Conservation (phyloP, 495 filamentous ascomycete species). For the Melanomma pulvis-pyrius region DNA sequence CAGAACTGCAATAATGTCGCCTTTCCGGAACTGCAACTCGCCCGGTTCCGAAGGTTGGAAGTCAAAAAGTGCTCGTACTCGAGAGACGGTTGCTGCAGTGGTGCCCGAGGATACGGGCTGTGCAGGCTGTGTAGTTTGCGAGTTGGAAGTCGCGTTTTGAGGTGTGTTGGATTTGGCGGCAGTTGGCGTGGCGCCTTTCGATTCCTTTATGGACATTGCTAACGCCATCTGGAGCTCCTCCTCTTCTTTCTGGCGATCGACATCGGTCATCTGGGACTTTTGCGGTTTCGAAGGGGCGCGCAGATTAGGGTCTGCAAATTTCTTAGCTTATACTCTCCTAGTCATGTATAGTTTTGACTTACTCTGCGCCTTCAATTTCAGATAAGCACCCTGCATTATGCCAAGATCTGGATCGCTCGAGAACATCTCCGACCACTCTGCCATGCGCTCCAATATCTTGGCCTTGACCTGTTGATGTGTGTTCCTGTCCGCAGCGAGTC, state of each 20-base stretch:
- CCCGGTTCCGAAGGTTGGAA: conserved; percentile 92
- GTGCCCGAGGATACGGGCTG: conserved; percentile 67
- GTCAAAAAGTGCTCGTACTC: conserved; percentile 91
- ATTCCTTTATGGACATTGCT: conserved; percentile 87
- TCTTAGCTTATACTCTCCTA: background rate
- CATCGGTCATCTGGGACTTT: conserved; percentile 85
- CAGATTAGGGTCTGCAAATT: conserved; percentile 75
- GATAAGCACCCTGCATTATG: conserved; percentile 96
- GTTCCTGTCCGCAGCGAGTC: conserved; percentile 87
- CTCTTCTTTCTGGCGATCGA: conserved; percentile 93
- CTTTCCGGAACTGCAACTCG: conserved; percentile 94
- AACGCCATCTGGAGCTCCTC: conserved; percentile 97
- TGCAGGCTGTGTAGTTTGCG: conserved; percentile 37
- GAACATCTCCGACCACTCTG: conserved; percentile 96
- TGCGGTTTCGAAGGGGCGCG: conserved; percentile 90
- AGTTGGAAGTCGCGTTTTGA: conserved; percentile 17
- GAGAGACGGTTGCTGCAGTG: conserved; percentile 95
- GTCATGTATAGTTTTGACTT: conserved; percentile 33
- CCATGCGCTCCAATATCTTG: conserved; percentile 95
- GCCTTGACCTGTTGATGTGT: conserved; percentile 96
- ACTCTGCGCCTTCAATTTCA: conserved; percentile 81
- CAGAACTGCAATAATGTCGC: conserved; percentile 94
- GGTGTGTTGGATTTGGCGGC: conserved; percentile 34
- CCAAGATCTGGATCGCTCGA: conserved; percentile 85
- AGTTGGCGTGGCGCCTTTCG: conserved; percentile 43